phyloP scores from a whole-genome alignment of 345 rosid species.

The Citrus sinensis region DNA sequence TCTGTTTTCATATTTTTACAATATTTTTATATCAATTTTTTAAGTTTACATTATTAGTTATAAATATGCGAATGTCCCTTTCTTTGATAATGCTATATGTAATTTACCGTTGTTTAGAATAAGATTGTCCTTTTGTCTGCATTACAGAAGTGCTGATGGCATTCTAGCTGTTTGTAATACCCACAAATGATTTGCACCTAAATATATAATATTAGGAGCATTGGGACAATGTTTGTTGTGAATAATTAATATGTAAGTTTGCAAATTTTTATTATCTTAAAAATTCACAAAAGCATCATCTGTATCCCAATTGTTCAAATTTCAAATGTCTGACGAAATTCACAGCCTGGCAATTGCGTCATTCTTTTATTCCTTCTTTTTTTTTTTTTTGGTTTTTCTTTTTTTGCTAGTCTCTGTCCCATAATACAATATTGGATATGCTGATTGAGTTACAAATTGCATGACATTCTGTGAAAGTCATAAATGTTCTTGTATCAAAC shows the following conservation, averaged over 20 bases:
- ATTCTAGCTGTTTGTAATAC: slow-evolving; percentile 16
- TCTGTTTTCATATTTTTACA: slow-evolving; percentile 7
- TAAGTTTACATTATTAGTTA: background rate
- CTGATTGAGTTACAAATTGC: no score
- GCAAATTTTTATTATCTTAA: background rate
- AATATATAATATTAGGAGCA: slow-evolving; percentile 1
- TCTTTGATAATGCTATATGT: slow-evolving; percentile 20
- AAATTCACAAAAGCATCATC: background rate
- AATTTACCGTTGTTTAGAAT: slow-evolving; percentile 25
- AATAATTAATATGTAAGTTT: slow-evolving; percentile 6
- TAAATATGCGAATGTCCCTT: slow-evolving; percentile 21
- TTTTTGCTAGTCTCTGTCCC: background rate
- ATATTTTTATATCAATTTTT: background rate
- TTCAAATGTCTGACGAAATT: background rate
- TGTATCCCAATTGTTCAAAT: background rate
- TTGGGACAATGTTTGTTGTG: slow-evolving; percentile 4
- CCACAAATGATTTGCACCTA: slow-evolving; percentile 21
- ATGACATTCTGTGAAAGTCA: background rate
- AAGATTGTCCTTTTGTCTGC: slow-evolving; percentile 34
- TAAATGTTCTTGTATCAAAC: background rate
- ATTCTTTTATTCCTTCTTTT: background rate
- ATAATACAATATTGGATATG: background rate
- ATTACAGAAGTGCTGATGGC: slow-evolving; percentile 20
- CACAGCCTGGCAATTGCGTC: background rate
- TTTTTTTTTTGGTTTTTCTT: no score